phyloP scores from a whole-genome alignment of 352 stramenopile genomes.

The Globisporangium okanoganense region DNA sequence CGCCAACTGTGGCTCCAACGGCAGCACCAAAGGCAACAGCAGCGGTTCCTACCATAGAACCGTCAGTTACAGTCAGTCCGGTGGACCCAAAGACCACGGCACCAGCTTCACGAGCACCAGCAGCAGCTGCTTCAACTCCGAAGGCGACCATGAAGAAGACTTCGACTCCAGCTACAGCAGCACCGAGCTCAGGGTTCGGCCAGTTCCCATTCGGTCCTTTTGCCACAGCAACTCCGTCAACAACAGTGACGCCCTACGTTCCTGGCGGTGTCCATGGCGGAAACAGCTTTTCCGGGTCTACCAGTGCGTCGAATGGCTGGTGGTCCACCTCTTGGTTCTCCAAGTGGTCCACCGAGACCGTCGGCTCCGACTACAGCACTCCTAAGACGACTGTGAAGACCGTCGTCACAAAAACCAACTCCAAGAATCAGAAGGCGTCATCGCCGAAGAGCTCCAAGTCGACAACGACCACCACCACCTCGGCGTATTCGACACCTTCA shows the following conservation, averaged over 20 bases:
- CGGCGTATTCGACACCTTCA: background rate
- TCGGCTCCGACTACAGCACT: constrained; percentile 4
- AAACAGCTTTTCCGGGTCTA: constrained; percentile 11
- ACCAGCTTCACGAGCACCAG: background rate
- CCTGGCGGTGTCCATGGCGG: constrained; percentile 29
- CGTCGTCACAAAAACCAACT: background rate
- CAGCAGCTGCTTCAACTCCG: constrained; percentile 1
- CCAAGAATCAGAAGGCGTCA: background rate
- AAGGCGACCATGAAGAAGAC: constrained; percentile 2
- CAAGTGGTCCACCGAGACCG: constrained; percentile 4
- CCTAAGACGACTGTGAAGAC: constrained; percentile 5
- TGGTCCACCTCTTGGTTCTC: constrained; percentile 15
- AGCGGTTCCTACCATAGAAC: background rate
- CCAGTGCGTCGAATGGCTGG: constrained; percentile 17
- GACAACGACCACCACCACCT: background rate
- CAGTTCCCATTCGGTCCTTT: constrained; percentile 1
- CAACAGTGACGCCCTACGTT: constrained; percentile 16
- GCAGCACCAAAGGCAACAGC: constrained; percentile 1
- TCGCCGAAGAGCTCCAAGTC: background rate
- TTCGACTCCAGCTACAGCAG: background rate
- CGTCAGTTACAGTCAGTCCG: background rate
- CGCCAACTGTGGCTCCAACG: background rate
- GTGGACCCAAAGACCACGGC: background rate
- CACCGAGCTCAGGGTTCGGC: background rate
- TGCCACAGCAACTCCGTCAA: background rate